Base-by-base conservation (phyloP, 306 rosid species). In the Pyrus pyrifolia region DNA sequence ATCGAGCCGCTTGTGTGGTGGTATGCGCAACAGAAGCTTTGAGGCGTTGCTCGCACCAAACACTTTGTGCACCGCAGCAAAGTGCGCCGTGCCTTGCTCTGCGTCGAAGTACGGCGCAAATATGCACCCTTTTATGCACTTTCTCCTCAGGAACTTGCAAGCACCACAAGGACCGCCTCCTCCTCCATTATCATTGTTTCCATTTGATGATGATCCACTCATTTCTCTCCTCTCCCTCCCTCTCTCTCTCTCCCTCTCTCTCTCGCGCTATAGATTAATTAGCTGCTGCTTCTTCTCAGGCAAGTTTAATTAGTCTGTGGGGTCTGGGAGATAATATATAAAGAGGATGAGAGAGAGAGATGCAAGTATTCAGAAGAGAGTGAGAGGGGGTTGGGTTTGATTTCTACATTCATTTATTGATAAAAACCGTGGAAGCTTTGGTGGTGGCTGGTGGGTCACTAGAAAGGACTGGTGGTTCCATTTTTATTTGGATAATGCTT, bases 31-130 rank as follows among this genome's bases (percentile, higher is more conserved):
- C 75, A 94, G 96, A 3, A 94, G 76, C 90, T 94, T 94, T 14
- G 98, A 92, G 76, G 94, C 96, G 82, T 94, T 94, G 84, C 98
- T 94, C 8, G 98, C 98, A n/a, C 98, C 98, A 68, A 91, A 94
- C 70, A 94, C 96, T 82, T 88, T 94, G 55, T 94, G 98, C 25
- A 94, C 96, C 1, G 98, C 98, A 0, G 98, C 98, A 72, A 94
- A 94, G 73, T 94, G 91, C 29, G 89, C 87, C 0, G 98, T 79
- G 11, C 98, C 98, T 85, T 87, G 91, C 2, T 89, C 97, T 0
- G 97, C 84, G 84, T 91, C 91, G 81, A 94, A 94, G 64, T 91
- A 94, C 1, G 98, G 97, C 27, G 98, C 93, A 78, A 94, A 94
- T 25, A 94, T 83, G 85, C 98, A 94, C 0, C 96, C 93, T 76